phyloP scores from a whole-genome alignment of 2,329 filamentous ascomycete species.

The Diaporthe amygdali region DNA sequence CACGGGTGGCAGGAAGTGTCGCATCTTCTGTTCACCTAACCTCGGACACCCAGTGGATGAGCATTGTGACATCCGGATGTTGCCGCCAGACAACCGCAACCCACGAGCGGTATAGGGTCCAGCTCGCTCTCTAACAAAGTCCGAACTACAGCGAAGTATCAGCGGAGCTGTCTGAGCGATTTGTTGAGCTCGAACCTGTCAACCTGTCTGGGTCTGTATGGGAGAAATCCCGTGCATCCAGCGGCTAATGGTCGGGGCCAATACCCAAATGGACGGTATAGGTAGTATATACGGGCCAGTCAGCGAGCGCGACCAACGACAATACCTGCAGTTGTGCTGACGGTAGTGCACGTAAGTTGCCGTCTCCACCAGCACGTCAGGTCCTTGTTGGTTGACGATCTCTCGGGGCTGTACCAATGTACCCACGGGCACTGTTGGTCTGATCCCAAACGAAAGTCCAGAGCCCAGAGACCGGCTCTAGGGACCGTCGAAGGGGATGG shows the following conservation, averaged over 20 bases:
- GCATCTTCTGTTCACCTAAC: neutral
- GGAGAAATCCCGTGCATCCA: neutral
- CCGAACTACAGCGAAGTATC: neutral
- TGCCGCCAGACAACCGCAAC: neutral
- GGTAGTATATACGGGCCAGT: neutral
- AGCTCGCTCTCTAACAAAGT: neutral
- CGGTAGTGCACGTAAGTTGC: neutral
- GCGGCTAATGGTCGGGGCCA: neutral
- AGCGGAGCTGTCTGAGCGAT: neutral
- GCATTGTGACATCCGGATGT: neutral
- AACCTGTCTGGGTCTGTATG: neutral
- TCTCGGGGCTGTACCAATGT: neutral
- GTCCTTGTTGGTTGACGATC: neutral
- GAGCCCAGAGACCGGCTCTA: neutral
- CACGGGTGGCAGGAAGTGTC: constrained; percentile 18
- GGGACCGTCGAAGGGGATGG: neutral
- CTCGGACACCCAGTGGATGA: constrained; percentile 14
- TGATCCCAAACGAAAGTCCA: neutral
- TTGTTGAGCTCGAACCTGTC: neutral
- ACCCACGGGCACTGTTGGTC: neutral
- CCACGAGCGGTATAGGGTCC: neutral
- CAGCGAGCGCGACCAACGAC: neutral
- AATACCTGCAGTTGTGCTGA: neutral
- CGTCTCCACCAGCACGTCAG: neutral
- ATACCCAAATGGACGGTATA: neutral